Evolutionary conservation across 2,329 filamentous ascomycete genomes (phyloP), one percentile per base, ranked within the genome.

Genomic region (Dactylellina drechsleri): DNA sequence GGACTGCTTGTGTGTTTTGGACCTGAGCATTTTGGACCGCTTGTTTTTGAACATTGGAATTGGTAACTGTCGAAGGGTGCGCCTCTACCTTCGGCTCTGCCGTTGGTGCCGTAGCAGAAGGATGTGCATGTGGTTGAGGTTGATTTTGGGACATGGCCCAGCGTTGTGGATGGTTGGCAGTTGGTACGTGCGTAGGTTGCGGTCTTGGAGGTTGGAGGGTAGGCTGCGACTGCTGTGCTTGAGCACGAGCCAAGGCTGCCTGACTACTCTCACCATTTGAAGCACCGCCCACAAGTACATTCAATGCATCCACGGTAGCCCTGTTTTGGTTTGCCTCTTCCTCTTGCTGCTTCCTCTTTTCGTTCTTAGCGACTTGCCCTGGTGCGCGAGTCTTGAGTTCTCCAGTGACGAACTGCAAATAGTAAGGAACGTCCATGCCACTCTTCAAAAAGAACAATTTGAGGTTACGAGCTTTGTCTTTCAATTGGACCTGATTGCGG

Each of bases 371-470:
- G n/a, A 89, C 89, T 80, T 91, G 89, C 1, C 88, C 90, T 0
- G 92, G 92, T 0, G 92, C 92, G 15, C 92, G 85, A 0, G 93
- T 96, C 82, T 95, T 94, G 43, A 97, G 84, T 82, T 97, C 93
- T 2, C 93, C 93, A 0, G 93, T 97, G 10, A 97, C 93, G 31
- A 91, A 91, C 79, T 93, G 90, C 20, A 97, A 83, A 78, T 95
- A 95, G 79, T 91, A 92, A 0, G 93, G 93, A 81, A 97, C 93
- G 79, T 97, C 93, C 4, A 92, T 93, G 61, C 92, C 92, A 16
- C 91, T 94, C 83, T 97, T 97, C 64, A 97, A 83, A 82, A 96
- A 96, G 83, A 95, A 96, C 0, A 97, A 83, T 81, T 96, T 97
- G 57, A 96, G 83, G 77, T 97, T 97, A 58, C 92, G 86, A 0